phyloP scores from a whole-genome alignment of 306 rosid species.

The Pterocarpus macrocarpus region DNA sequence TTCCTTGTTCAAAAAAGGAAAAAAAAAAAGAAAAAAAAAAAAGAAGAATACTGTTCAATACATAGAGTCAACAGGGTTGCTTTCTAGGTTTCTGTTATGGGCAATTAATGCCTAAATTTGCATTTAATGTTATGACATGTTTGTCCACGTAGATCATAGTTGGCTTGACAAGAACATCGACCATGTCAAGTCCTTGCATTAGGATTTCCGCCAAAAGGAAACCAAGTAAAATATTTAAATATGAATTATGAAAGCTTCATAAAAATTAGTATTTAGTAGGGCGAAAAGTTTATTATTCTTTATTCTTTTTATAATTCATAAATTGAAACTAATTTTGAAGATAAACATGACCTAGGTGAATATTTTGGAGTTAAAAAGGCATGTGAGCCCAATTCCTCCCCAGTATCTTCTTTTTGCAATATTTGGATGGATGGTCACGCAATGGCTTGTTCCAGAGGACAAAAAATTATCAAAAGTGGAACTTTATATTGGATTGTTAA shows the following conservation, averaged over 20 bases:
- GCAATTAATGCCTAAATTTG: not conserved
- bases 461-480: constrained; percentile 24
- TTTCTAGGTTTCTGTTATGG: not conserved
- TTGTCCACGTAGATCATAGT: not conserved
- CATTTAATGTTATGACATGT: not conserved
- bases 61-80: not conserved
- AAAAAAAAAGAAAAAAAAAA: no score
- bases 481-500: constrained; percentile 8
- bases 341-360: not conserved
- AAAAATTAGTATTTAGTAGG: no score
- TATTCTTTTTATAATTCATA: not conserved
- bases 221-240: not conserved
- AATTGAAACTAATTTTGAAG: no score
- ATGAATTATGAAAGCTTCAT: not conserved
- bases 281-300: not conserved
- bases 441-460: not conserved
- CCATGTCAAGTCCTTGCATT: not conserved
- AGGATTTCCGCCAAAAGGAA: not conserved
- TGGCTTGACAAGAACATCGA: constrained; percentile 22
- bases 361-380: not conserved
- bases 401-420: not conserved
- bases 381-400: not conserved
- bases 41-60: not conserved
- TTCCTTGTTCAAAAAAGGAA: no score
- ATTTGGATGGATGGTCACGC: constrained; percentile 22